Evolutionary conservation across 129 eudicot species (phyloP).

Genomic region (Pittosporum tobira): DNA sequence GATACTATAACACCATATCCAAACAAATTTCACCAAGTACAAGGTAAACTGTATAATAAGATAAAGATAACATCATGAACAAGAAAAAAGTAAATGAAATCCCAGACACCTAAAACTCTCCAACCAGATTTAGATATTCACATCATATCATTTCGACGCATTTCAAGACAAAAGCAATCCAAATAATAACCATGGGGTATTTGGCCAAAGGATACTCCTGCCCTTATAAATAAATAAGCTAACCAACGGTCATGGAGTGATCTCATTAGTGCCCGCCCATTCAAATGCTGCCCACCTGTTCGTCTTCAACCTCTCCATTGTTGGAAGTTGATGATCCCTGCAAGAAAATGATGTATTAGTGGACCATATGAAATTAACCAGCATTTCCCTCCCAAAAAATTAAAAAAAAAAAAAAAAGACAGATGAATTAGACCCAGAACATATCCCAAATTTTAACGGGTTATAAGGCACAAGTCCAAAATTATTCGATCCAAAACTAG

Average conservation of each 20-base stretch:
- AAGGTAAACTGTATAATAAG: neutral
- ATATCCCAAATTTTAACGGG: too few relatives aligned
- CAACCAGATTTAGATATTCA: slow-evolving; percentile 15
- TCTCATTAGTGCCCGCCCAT: neutral
- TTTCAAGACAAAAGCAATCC: slow-evolving; percentile 2
- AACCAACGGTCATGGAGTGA: neutral
- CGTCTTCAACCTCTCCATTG: neutral
- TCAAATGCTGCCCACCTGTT: neutral
- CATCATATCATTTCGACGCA: slow-evolving; percentile 27
- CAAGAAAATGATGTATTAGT: neutral
- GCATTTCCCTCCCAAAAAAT: too few relatives aligned
- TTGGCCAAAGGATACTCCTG: neutral
- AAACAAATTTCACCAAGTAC: neutral
- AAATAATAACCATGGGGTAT: neutral
- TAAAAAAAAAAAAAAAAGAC: too few relatives aligned
- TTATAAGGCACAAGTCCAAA: too few relatives aligned
- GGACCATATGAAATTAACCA: too few relatives aligned
- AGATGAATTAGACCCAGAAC: too few relatives aligned
- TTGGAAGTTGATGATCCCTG: neutral
- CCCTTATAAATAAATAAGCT: neutral
- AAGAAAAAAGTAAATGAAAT: neutral
- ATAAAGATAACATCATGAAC: neutral
- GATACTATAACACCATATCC: too few relatives aligned
- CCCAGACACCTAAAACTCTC: slow-evolving; percentile 1
- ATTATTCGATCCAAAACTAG: too few relatives aligned